Evolutionary conservation across 331 rosid species (phyloP), one percentile per base, ranked within the genome.

Genomic region (Ulmus americana): DNA sequence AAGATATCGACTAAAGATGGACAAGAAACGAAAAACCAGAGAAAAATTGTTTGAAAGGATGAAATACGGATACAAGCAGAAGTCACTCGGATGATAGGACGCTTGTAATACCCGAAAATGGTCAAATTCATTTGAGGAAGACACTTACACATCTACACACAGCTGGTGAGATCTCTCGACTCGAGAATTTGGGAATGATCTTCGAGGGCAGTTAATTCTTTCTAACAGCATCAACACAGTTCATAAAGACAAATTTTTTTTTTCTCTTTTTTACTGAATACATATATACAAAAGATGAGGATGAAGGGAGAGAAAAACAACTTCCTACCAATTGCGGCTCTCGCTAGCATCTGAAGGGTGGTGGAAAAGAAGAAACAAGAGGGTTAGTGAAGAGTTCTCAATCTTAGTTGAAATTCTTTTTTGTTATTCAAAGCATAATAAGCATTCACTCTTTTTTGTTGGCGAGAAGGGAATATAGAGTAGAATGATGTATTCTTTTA

Each of bases 1-100:
- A 73, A 82, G 85, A 69, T 78, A 90, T 60, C 82, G 95, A 78
- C 59, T 61, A 55, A 90, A 87, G 84, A 83, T 90, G 95, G 96
- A 90, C 75, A 94, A 90, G 78, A 84, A 85, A 67, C 79, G 88
- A 71, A 87, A 80, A 74, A 64, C 79, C 13, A 90, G 54, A 82
- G 86, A 79, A 71, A 94, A 84, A 64, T 48, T 83, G 45, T 10
- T 45, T 56, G 90, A 82, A 55, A 94, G 91, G 70, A 70, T 80
- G 85, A 84, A 75, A 77, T n/a, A 72, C 38, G 95, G 91, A 61
- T 83, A 85, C 87, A 82, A 50, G 79, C 95, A 92, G 78, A 86
- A 75, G 77, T 64, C 96, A 58, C 90, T 88, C 60, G 96, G 91
- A 77, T 51, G 82, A 76, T 88, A 78, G 73, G 55, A 78, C 61